phyloP scores from a whole-genome alignment of 495 filamentous ascomycete genomes.

The Physcia stellaris region DNA sequence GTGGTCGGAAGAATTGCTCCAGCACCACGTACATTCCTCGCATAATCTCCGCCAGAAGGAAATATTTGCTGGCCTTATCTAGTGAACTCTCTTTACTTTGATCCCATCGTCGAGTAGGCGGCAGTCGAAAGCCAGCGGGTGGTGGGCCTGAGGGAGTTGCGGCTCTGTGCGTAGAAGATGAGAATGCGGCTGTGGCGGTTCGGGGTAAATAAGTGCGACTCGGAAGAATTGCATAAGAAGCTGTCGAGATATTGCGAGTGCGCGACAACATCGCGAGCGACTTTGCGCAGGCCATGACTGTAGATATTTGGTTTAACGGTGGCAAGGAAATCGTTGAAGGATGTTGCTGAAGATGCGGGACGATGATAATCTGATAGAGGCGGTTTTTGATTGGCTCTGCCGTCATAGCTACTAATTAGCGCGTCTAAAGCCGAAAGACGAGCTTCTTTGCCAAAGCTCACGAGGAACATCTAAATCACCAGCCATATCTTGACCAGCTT shows the following conservation, averaged over 20 bases:
- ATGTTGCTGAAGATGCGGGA: too few species aligned
- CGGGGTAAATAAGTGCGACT: conserved; percentile 10
- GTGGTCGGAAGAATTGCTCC: conserved; percentile 96
- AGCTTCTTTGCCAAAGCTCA: neutral
- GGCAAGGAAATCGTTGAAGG: too few species aligned
- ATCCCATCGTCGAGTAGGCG: conserved; percentile 54
- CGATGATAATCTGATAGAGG: neutral
- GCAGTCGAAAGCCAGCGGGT: conserved; percentile 61
- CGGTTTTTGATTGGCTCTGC: conserved; percentile 2
- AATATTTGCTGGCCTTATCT: conserved; percentile 80
- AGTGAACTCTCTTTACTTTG: conserved; percentile 54
- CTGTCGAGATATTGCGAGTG: conserved; percentile 26
- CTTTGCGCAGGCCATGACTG: conserved; percentile 36
- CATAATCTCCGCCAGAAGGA: conserved; percentile 86
- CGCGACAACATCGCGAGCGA: conserved; percentile 39
- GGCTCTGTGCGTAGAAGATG: conserved; percentile 41
- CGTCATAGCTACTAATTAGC: neutral
- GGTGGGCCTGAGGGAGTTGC: conserved; percentile 69
- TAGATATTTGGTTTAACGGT: conserved; percentile 6
- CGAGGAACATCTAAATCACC: neutral
- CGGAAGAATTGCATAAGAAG: conserved; percentile 20
- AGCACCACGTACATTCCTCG: conserved; percentile 95
- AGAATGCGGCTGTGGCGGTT: conserved; percentile 43
- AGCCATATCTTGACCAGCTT: neutral
- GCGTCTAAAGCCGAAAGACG: too few species aligned